Percentiles rank a stretch among this genome's conserved stretches.
Conservation (phyloP, 2,329 filamentous ascomycete species). For the Colletotrichum sansevieriae region DNA sequence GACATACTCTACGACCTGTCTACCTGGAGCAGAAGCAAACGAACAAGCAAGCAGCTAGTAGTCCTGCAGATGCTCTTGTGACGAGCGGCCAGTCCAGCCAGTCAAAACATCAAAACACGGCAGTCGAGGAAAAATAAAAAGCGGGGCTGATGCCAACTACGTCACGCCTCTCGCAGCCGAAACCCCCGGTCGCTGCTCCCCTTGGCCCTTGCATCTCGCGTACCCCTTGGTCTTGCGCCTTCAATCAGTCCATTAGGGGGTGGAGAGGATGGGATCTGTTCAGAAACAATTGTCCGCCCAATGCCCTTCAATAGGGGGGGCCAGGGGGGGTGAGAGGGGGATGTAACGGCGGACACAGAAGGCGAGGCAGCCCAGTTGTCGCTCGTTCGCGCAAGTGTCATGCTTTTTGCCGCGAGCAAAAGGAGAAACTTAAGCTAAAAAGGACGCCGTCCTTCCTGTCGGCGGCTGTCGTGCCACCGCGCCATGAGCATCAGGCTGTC, state of each 20-base stretch:
- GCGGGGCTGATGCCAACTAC: slow-evolving; percentile 36
- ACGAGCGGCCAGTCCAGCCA: slow-evolving; percentile 15
- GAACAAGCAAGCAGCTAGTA: slow-evolving; percentile 15
- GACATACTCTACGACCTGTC: too few species aligned
- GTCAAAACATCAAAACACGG: slow-evolving; percentile 15
- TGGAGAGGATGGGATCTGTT: slow-evolving; percentile 19
- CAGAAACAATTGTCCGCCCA: slow-evolving; percentile 13
- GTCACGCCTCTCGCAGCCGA: slow-evolving; percentile 39
- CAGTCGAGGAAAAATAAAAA: slow-evolving; percentile 33
- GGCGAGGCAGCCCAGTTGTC: slow-evolving; percentile 11
- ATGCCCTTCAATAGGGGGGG: slow-evolving; percentile 13
- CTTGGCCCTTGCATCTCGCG: slow-evolving; percentile 40
- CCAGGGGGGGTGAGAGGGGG: not conserved
- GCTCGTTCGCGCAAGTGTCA: slow-evolving; percentile 11
- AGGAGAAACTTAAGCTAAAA: slow-evolving; percentile 38
- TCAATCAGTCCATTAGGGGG: slow-evolving; percentile 28
- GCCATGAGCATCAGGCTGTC: not conserved
- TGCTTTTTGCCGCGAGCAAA: slow-evolving; percentile 23
- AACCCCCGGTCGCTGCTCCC: slow-evolving; percentile 33
- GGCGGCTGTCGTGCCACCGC: slow-evolving; percentile 18
- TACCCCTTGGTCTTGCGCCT: slow-evolving; percentile 35
- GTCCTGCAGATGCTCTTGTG: slow-evolving; percentile 2
- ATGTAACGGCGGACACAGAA: slow-evolving; percentile 12
- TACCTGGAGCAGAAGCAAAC: too few species aligned
- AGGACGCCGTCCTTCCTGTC: slow-evolving; percentile 29